These are phyloP conservation scores for Ophioceras dolichostomum DNA, from an alignment of 2,329 filamentous ascomycete genomes.

Conservation along the genomic window DNA sequence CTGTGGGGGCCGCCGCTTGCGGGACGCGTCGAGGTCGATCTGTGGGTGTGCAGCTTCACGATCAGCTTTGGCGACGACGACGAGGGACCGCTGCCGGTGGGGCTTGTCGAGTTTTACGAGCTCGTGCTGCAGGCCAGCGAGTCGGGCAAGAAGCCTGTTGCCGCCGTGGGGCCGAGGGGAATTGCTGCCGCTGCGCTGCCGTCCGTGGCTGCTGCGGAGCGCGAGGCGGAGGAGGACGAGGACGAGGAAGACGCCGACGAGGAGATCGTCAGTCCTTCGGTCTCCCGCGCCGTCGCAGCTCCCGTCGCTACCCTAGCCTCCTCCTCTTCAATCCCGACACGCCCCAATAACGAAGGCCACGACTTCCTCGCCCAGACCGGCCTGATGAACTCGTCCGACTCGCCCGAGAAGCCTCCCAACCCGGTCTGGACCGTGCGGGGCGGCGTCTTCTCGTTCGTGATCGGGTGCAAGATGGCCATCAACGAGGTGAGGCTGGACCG, in stretches of 20 bases:
- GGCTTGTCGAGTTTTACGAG: neutral
- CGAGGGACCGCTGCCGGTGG: neutral
- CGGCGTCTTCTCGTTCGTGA: constrained; percentile 10
- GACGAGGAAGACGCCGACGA: constrained; percentile 4
- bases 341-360: neutral
- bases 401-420: constrained; percentile 2
- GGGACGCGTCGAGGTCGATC: constrained; percentile 17
- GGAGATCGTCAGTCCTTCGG: neutral
- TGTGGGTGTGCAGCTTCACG: constrained; percentile 16
- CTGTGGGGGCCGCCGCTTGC: constrained; percentile 16
- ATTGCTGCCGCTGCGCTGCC: no score
- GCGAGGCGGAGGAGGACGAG: constrained; percentile 5
- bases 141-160: neutral
- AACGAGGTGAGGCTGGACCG: neutral
- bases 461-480: constrained; percentile 2
- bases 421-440: constrained; percentile 9
- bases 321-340: neutral
- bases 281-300: neutral
- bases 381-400: neutral
- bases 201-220: neutral
- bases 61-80: constrained; percentile 12
- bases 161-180: no score
- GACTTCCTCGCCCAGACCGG: neutral
- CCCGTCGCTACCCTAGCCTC: no score
- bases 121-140: neutral